Conservation (phyloP, 169 alveolate genomes). For the Eimeria sp. region DNA sequence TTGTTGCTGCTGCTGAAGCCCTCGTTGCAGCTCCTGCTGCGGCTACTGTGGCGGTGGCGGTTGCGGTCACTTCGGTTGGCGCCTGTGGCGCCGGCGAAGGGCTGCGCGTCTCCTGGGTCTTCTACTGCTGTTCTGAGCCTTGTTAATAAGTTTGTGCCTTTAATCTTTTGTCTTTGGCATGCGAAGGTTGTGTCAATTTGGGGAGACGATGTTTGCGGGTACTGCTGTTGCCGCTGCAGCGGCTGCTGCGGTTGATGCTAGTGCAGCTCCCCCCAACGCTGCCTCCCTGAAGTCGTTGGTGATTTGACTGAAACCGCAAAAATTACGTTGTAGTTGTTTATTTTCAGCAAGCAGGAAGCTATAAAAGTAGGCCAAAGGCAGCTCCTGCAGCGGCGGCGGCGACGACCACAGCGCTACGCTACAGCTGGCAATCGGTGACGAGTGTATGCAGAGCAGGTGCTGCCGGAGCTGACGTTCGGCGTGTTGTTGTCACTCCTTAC, state of each 20-base stretch:
- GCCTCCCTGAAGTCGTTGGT: background rate
- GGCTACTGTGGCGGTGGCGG: slow-evolving; percentile 4
- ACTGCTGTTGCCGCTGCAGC: background rate
- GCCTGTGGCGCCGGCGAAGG: background rate
- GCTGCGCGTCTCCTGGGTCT: background rate
- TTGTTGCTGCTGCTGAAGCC: background rate
- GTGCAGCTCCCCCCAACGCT: slow-evolving; percentile 19
- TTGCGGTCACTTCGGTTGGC: background rate
- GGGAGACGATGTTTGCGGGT: background rate
- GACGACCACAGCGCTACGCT: background rate
- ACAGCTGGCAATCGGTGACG: slow-evolving; percentile 20
- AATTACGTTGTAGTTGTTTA: background rate
- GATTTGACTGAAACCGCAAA: background rate
- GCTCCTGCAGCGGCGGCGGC: background rate
- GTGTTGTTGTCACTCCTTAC: slow-evolving; percentile 13
- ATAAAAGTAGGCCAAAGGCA: background rate
- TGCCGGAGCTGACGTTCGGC: background rate
- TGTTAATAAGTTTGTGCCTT: background rate
- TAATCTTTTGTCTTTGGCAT: background rate
- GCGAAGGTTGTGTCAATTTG: background rate
- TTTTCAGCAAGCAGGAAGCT: background rate
- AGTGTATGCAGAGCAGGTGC: background rate
- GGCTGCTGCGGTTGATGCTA: slow-evolving; percentile 11
- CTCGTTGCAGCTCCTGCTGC: background rate
- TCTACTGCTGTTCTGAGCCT: background rate